Percentiles rank a stretch among this genome's conserved stretches.
Conservation (phyloP, 2,329 filamentous ascomycete genomes). For the Dactylellina haptotyla region DNA sequence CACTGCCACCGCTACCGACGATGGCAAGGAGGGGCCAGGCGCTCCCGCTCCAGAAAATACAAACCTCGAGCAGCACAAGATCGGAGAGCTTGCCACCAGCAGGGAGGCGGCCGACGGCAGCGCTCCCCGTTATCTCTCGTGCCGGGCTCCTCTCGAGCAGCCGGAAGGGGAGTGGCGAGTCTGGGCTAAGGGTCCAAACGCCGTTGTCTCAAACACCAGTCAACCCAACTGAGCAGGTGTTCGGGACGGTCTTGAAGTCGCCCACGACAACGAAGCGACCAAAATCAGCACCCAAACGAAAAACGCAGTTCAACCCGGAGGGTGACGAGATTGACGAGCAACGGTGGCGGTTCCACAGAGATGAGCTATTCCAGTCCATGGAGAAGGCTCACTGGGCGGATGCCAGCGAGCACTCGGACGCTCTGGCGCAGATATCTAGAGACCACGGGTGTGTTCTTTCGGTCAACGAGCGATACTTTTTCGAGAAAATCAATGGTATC, state of each 20-base stretch:
- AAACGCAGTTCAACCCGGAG: slow-evolving; percentile 49
- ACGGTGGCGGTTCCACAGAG: slow-evolving; percentile 50
- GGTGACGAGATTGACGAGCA: slow-evolving; percentile 51
- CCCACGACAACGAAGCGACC: slow-evolving; percentile 39
- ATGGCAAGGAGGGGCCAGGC: slow-evolving; percentile 16
- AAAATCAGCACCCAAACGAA: slow-evolving; percentile 18
- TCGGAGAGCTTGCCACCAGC: slow-evolving; percentile 44
- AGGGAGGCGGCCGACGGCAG: slow-evolving; percentile 21
- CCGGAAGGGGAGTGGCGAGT: slow-evolving; percentile 39
- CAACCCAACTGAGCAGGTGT: slow-evolving; percentile 37
- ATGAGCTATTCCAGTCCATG: slow-evolving; percentile 51
- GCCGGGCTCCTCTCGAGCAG: slow-evolving; percentile 5
- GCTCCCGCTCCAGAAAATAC: slow-evolving; percentile 21
- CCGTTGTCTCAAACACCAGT: not conserved
- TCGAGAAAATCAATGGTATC: slow-evolving; percentile 53
- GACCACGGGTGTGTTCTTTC: slow-evolving; percentile 49
- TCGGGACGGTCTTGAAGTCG: slow-evolving; percentile 43
- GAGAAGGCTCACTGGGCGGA: slow-evolving; percentile 44
- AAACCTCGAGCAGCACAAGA: slow-evolving; percentile 13
- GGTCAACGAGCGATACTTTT: slow-evolving; percentile 52
- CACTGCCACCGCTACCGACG: slow-evolving; percentile 15
- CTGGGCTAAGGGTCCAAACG: slow-evolving; percentile 15
- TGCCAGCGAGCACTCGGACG: slow-evolving; percentile 48
- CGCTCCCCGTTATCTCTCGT: slow-evolving; percentile 1
- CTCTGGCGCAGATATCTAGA: slow-evolving; percentile 46